Percentiles rank a stretch among this genome's conserved stretches.
phyloP scores from a whole-genome alignment of 2,329 filamentous ascomycete genomes.

The Pseudogymnoascus sp. region DNA sequence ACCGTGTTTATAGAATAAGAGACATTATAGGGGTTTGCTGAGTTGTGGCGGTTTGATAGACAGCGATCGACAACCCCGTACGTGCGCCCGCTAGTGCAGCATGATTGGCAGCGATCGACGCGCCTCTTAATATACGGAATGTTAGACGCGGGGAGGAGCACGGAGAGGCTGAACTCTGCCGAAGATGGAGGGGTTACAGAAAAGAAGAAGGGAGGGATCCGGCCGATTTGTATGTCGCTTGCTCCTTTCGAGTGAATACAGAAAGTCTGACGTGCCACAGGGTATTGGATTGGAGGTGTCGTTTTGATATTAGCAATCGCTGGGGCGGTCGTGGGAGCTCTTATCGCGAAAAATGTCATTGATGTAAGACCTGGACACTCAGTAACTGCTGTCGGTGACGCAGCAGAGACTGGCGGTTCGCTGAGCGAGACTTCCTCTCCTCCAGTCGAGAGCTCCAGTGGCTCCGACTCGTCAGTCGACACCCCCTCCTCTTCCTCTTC shows the following conservation, averaged over 20 bases:
- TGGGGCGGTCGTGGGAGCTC: slow-evolving; percentile 1
- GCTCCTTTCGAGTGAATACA: background rate
- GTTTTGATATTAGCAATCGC: background rate
- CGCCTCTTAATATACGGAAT: background rate
- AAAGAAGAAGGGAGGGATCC: background rate
- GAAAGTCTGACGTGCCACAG: background rate
- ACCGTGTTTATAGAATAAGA: slow-evolving; percentile 1
- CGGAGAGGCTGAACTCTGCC: background rate
- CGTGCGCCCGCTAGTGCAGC: background rate
- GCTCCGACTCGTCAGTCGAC: background rate
- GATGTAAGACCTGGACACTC: background rate
- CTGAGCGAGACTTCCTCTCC: background rate
- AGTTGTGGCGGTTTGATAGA: background rate
- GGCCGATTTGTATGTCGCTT: background rate
- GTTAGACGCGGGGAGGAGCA: slow-evolving; percentile 1
- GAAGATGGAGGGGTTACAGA: background rate
- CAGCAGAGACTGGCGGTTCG: background rate
- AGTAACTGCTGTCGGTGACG: background rate
- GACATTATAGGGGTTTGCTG: background rate
- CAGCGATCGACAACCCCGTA: background rate
- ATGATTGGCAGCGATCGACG: background rate
- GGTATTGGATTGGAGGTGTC: background rate
- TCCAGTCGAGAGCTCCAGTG: background rate
- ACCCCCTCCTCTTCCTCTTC: background rate
- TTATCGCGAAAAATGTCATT: background rate